Conservation (phyloP, 768 basidiomycete species). For the Hygrocybe punicea region DNA sequence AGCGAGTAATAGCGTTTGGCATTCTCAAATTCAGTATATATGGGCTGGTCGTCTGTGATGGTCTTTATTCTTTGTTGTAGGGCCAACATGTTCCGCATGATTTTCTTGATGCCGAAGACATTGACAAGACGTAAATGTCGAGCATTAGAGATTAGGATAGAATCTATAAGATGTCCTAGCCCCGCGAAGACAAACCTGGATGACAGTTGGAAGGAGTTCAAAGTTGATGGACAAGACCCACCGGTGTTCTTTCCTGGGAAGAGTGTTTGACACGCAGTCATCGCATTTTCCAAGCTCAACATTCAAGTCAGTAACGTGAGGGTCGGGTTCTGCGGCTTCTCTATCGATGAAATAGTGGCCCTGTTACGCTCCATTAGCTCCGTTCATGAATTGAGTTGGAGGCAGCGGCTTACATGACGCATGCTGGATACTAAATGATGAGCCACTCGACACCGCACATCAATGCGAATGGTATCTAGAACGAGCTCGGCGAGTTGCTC, state of each 20-base stretch:
- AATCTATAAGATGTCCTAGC: slow-evolving; percentile 79
- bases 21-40: slow-evolving; percentile 63
- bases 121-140: slow-evolving; percentile 68
- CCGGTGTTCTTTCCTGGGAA: slow-evolving; percentile 66
- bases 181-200: slow-evolving; percentile 84
- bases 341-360: slow-evolving; percentile 80
- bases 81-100: slow-evolving; percentile 83
- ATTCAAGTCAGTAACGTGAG: slow-evolving; percentile 83
- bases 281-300: slow-evolving; percentile 73
- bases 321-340: slow-evolving; percentile 89
- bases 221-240: slow-evolving; percentile 36
- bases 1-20: slow-evolving; percentile 80
- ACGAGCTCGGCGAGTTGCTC: slow-evolving; percentile 85
- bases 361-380: slow-evolving; percentile 38
- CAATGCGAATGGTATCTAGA: slow-evolving; percentile 81
- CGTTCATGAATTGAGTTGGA: slow-evolving; percentile 9
- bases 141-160: slow-evolving; percentile 72
- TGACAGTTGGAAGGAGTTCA: slow-evolving; percentile 7
- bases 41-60: slow-evolving; percentile 55
- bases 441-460: slow-evolving; percentile 79
- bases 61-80: slow-evolving; percentile 89
- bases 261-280: slow-evolving; percentile 57
- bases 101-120: slow-evolving; percentile 76
- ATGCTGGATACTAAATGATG: slow-evolving; percentile 80
- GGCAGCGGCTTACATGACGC: slow-evolving; percentile 51